Evolutionary conservation across 176 grass and related monocot genomes (phyloP), one percentile per base, ranked within the genome.

Genomic region (Areca catechu): DNA sequence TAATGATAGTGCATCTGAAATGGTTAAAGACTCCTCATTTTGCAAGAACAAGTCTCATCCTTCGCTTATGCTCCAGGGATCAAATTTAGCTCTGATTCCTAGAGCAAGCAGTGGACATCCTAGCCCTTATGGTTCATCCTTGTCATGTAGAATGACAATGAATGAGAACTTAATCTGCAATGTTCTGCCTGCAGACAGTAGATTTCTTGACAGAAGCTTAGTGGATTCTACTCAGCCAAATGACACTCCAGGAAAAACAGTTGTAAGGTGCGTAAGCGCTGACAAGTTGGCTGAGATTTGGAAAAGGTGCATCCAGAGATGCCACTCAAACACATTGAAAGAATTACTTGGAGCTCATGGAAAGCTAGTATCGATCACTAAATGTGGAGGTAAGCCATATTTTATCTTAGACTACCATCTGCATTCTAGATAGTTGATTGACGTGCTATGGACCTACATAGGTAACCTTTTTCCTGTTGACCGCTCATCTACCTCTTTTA

Each of bases 261-360:
- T 48, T 49, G 54, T 57, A 18, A 24, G 56, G 58, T 82, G 72
- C 59, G 63, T 55, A 54, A 81, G 68, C 49, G 76, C 57, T 2
- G 79, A 89, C 53, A 78, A 63, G 49, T 34, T 95, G 62, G 54
- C 74, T n/a, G 66, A 86, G 5, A 78, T 95, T 70, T 95, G 90
- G 85, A 78, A 52, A 57, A 61, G 66, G 49, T 95, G 90, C 63
- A 81, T 95, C 16, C 51, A 86, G 54, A 78, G 76, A 50, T 95
- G 86, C 23, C 90, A 95, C 56, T 95, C 82, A 24, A 89, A 83
- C 57, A 73, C 86, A 34, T 65, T 95, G 57, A 79, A 69, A 52
- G 76, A 89, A 7, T 74, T 95, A 69, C 86, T 95, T 75, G 68
- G 64, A 60, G 62, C 79, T 23, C 67, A 83, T 34, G 82, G 86